Base-by-base conservation (phyloP, 1,284 basidiomycete genomes). In the Fomes fomentarius region DNA sequence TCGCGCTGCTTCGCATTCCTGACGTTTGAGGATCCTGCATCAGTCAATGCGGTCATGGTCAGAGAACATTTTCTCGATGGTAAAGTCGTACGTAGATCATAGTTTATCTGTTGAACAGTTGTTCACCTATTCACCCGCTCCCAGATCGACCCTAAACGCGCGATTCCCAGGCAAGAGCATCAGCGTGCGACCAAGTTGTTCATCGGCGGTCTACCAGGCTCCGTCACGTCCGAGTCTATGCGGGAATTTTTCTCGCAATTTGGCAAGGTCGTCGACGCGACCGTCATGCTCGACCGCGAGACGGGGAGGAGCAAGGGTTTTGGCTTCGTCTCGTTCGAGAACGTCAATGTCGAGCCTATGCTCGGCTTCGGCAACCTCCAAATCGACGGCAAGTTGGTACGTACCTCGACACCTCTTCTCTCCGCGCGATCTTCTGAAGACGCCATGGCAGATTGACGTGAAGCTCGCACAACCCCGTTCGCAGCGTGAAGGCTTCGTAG, bases 71-170 rank as follows among this genome's bases (percentile, higher is more conserved):
- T 85, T 65, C 80, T 98, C 17, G 96, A 98, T 65, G 95, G 95
- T 42, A 98, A 98, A 80, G 67, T 70, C 95, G 64, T 94, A 93
- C 69, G 88, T 87, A 19, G 94, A 14, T 79, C 85, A 63, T 19
- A 42, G 34, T 62, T 5, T 45, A 21, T 38, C 58, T n/a, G n/a
- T n/a, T n/a, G n/a, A n/a, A 35, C 24, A 11, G 19, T 47, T 41
- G 24, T 22, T 30, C 35, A 52, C 30, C 43, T 50, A 25, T 39
- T 46, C 24, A 35, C 47, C 15, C 60, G 4, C 21, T 34, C 14
- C 33, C 71, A 98, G 96, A 99, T 99, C 71, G 97, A 99, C 69
- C 97, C 97, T 11, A 99, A 99, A 76, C 89, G 96, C 54, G 97
- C 97, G 5, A 98, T 99, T 63, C 97, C 97, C 14, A 84, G 96